Evolutionary conservation across 179 eudicot genomes (phyloP).

Genomic region (Spinacia oleracea): DNA sequence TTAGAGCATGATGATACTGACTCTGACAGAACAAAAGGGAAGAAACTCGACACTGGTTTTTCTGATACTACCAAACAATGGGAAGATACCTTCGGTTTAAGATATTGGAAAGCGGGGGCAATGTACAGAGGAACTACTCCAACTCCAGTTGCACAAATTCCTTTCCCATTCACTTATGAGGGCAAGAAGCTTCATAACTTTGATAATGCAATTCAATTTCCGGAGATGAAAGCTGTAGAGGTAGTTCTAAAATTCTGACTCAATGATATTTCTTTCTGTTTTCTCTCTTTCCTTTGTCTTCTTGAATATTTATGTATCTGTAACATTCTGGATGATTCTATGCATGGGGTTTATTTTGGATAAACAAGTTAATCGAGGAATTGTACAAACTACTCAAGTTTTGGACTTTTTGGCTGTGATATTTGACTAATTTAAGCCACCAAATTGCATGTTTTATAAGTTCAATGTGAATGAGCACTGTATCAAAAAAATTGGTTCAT

Average conservation of each 20-base stretch:
- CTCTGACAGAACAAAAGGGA: slow-evolving; percentile 87
- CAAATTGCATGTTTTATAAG: background rate
- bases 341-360: background rate
- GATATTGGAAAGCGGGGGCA: slow-evolving; percentile 97
- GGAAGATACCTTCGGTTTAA: slow-evolving; percentile 77
- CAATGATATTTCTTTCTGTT: background rate
- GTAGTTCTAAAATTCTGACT: slow-evolving; percentile 33
- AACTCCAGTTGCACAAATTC: slow-evolving; percentile 56
- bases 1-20: slow-evolving; percentile 91
- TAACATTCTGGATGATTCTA: background rate
- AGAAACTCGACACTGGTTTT: slow-evolving; percentile 80
- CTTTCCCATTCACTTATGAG: slow-evolving; percentile 32
- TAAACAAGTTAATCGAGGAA: background rate
- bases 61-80: slow-evolving; percentile 77
- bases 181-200: slow-evolving; percentile 31
- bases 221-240: slow-evolving; percentile 56
- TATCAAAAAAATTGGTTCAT: background rate
- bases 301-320: background rate
- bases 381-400: background rate
- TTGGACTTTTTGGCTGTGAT: background rate
- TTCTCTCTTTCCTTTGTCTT: background rate
- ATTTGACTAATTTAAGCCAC: background rate
- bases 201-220: slow-evolving; percentile 33
- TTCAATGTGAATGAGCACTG: background rate
- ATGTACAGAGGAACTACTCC: slow-evolving; percentile 84